Percentiles rank a stretch among this genome's conserved stretches.
Evolutionary conservation across 2,329 filamentous ascomycete species (phyloP).

Genomic region (Nemania sp.): DNA sequence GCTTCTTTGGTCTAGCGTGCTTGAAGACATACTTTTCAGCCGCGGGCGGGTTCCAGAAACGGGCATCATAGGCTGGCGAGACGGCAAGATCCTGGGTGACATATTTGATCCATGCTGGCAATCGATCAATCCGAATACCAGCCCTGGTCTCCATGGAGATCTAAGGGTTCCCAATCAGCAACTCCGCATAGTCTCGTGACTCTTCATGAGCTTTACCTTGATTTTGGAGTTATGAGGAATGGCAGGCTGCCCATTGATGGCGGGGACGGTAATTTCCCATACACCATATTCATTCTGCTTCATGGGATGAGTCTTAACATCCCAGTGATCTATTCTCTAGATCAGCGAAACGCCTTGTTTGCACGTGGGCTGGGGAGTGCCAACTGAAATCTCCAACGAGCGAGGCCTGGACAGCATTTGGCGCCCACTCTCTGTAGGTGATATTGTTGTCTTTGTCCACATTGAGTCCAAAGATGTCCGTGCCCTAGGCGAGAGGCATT

Average conservation of each 20-base stretch:
- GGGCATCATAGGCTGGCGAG: constrained; percentile 90
- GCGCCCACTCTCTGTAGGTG: constrained; percentile 93
- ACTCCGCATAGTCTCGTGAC: neutral
- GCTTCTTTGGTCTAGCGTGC: constrained; percentile 79
- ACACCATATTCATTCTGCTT: constrained; percentile 82
- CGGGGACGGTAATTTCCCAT: constrained; percentile 79
- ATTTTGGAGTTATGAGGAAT: constrained; percentile 95
- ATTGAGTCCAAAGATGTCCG: constrained; percentile 84
- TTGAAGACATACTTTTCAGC: constrained; percentile 82
- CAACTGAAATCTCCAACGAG: constrained; percentile 93
- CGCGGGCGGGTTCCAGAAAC: constrained; percentile 93
- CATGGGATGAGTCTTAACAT: constrained; percentile 82
- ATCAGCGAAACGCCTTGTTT: constrained; percentile 34
- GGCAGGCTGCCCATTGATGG: constrained; percentile 71
- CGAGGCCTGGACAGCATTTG: constrained; percentile 81
- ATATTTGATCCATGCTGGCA: constrained; percentile 96
- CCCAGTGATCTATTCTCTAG: constrained; percentile 72
- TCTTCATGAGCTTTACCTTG: constrained; percentile 64
- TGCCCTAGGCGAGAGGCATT: constrained; percentile 60
- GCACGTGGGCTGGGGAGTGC: constrained; percentile 34
- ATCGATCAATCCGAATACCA: constrained; percentile 80
- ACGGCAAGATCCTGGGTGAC: constrained; percentile 91
- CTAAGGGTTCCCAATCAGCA: constrained; percentile 48
- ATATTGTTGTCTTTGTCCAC: constrained; percentile 82
- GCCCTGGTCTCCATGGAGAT: constrained; percentile 80